Conservation (phyloP, 2,329 filamentous ascomycete species). For the Stagonosporopsis cucurbitacearum region DNA sequence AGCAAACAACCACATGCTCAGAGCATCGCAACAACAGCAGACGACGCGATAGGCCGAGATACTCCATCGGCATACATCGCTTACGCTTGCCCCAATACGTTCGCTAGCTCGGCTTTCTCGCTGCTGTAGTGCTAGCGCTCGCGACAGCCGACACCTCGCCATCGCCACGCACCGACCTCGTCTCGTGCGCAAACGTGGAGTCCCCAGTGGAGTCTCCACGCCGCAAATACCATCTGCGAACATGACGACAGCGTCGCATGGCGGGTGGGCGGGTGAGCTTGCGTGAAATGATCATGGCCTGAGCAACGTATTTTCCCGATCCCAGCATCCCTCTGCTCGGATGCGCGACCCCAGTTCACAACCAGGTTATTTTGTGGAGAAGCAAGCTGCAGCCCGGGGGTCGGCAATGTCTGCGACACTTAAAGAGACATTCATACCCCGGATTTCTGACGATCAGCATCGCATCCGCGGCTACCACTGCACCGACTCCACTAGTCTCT, state of each 20-base stretch:
- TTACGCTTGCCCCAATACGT: conserved; percentile 6
- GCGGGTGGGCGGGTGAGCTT: conserved; percentile 8
- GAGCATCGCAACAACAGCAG: conserved; percentile 8
- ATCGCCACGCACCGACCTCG: conserved; percentile 9
- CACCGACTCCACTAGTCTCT: conserved; percentile 1
- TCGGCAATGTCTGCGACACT: conserved; percentile 17
- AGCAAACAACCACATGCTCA: conserved; percentile 2
- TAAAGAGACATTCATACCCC: conserved; percentile 33
- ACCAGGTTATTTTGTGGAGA: conserved; percentile 29
- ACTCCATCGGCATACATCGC: conserved; percentile 12
- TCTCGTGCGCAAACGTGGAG: conserved; percentile 24
- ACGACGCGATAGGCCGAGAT: conserved; percentile 19
- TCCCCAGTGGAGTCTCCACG: conserved; percentile 27
- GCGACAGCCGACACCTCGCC: conserved; percentile 20
- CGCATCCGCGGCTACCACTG: conserved; percentile 5
- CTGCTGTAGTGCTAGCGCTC: conserved; percentile 9
- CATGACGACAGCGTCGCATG: conserved; percentile 14
- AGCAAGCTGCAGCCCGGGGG: conserved; percentile 20
- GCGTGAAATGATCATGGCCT: conserved; percentile 11
- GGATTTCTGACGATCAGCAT: conserved; percentile 29
- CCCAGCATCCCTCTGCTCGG: conserved; percentile 21
- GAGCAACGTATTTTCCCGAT: conserved; percentile 13
- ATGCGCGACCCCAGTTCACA: conserved; percentile 20
- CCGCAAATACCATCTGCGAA: conserved; percentile 1
- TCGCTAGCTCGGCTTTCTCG: not conserved